Percentiles rank a stretch among this genome's conserved stretches.
Evolutionary conservation across 2,329 filamentous ascomycete species (phyloP).

Genomic region (Sclerotinia minor): DNA sequence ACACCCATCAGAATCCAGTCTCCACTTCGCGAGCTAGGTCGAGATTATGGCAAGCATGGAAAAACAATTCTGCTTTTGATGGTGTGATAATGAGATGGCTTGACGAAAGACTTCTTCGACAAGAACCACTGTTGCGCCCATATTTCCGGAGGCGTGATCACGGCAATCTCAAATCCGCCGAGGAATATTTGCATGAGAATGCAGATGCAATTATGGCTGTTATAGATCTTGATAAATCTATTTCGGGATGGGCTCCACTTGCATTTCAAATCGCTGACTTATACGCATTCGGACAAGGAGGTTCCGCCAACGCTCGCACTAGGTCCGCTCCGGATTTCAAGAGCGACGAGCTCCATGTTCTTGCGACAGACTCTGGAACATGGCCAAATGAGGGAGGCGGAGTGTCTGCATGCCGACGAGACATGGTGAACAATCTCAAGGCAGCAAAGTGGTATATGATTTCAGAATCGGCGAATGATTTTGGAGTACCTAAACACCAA

Average conservation of each 20-base stretch:
- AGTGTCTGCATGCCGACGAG: slow-evolving; percentile 52
- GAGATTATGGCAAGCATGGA: slow-evolving; percentile 51
- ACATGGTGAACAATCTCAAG: slow-evolving; percentile 51
- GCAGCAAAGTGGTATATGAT: slow-evolving; percentile 54
- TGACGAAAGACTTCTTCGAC: slow-evolving; percentile 47
- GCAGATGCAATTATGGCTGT: slow-evolving; percentile 39
- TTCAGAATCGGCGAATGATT: slow-evolving; percentile 53
- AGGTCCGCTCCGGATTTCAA: slow-evolving; percentile 36
- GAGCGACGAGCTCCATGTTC: slow-evolving; percentile 44
- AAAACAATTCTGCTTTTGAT: slow-evolving; percentile 47
- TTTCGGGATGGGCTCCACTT: slow-evolving; percentile 39
- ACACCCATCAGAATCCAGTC: slow-evolving; percentile 42
- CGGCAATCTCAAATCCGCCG: slow-evolving; percentile 44
- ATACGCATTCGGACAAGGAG: slow-evolving; percentile 42
- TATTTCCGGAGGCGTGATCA: slow-evolving; percentile 45
- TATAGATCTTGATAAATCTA: slow-evolving; percentile 39
- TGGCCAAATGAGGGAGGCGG: slow-evolving; percentile 46
- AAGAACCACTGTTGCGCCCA: slow-evolving; percentile 44
- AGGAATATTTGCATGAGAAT: slow-evolving; percentile 44
- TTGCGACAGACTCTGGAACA: slow-evolving; percentile 42
- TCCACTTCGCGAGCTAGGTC: slow-evolving; percentile 48
- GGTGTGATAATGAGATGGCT: slow-evolving; percentile 50
- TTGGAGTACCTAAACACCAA: slow-evolving; percentile 51
- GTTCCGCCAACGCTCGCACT: slow-evolving; percentile 42
- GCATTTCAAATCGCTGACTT: slow-evolving; percentile 43